These are phyloP conservation scores for Yarrowia keelungensis DNA, from an alignment of 805 yeast species.

Conservation along the genomic window DNA sequence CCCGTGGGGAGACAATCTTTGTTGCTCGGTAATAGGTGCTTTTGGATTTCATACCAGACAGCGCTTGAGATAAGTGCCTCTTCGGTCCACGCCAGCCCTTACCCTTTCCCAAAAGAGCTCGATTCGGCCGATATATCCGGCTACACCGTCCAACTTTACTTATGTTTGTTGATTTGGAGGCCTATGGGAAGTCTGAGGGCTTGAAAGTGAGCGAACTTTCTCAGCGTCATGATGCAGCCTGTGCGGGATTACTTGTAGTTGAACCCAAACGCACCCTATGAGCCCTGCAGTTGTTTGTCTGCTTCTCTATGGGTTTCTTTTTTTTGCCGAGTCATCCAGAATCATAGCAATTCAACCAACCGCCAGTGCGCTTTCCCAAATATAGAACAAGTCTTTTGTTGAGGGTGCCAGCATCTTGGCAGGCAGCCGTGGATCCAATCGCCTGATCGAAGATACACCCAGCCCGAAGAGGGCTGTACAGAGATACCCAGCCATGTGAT, in stretches of 20 bases:
- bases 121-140: slow-evolving; percentile 14
- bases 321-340: background rate
- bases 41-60: background rate
- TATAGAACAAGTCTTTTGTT: background rate
- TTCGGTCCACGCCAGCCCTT: background rate
- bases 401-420: background rate
- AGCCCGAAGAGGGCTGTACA: background rate
- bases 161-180: slow-evolving; percentile 12
- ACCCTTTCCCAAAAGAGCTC: background rate
- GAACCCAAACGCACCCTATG: background rate
- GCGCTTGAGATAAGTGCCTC: slow-evolving; percentile 9
- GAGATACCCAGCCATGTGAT: slow-evolving; percentile 18
- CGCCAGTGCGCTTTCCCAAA: background rate
- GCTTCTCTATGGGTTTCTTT: background rate
- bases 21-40: slow-evolving; percentile 10
- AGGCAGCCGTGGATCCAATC: background rate
- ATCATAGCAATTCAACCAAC: slow-evolving; percentile 1
- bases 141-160: background rate
- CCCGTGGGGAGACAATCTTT: background rate
- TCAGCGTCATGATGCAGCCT: slow-evolving; percentile 3
- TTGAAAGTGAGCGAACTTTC: background rate
- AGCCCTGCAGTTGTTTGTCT: slow-evolving; percentile 1
- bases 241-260: background rate
- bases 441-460: background rate
- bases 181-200: background rate